phyloP scores from a whole-genome alignment of 2,329 filamentous ascomycete genomes.

The Sodiomyces alkalinus region DNA sequence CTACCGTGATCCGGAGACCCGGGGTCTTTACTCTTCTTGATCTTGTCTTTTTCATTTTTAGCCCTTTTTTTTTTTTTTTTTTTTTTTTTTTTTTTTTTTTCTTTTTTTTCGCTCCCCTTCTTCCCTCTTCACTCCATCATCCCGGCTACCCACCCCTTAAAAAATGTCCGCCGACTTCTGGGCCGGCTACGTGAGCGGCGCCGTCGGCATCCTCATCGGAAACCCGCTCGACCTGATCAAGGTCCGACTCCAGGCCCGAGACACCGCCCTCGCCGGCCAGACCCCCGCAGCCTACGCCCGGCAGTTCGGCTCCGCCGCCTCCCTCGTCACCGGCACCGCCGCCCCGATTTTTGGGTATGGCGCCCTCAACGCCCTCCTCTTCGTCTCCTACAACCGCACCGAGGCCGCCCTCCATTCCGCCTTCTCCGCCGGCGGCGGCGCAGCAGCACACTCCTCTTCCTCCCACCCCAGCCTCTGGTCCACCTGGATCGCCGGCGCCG shows the following conservation, averaged over 20 bases:
- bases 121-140: background rate
- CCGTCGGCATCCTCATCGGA: slow-evolving; percentile 41
- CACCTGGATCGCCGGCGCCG: slow-evolving; percentile 65
- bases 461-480: slow-evolving; percentile 39
- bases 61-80: too few species aligned
- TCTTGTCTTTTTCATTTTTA: background rate
- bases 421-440: slow-evolving; percentile 15
- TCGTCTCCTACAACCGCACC: slow-evolving; percentile 81
- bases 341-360: slow-evolving; percentile 84
- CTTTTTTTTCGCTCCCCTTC: too few species aligned
- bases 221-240: slow-evolving; percentile 35
- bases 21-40: slow-evolving; percentile 3
- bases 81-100: too few species aligned
- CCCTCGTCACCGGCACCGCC: slow-evolving; percentile 50
- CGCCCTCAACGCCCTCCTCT: slow-evolving; percentile 78
- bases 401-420: slow-evolving; percentile 41
- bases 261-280: slow-evolving; percentile 6
- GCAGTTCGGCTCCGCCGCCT: slow-evolving; percentile 19
- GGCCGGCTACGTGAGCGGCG: slow-evolving; percentile 82
- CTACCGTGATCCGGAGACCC: slow-evolving; percentile 6
- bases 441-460: slow-evolving; percentile 34
- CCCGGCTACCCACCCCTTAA: background rate
- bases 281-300: slow-evolving; percentile 10
- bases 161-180: slow-evolving; percentile 84
- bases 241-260: slow-evolving; percentile 58